Conservation (phyloP, 345 rosid genomes). For the Brassica carinata region DNA sequence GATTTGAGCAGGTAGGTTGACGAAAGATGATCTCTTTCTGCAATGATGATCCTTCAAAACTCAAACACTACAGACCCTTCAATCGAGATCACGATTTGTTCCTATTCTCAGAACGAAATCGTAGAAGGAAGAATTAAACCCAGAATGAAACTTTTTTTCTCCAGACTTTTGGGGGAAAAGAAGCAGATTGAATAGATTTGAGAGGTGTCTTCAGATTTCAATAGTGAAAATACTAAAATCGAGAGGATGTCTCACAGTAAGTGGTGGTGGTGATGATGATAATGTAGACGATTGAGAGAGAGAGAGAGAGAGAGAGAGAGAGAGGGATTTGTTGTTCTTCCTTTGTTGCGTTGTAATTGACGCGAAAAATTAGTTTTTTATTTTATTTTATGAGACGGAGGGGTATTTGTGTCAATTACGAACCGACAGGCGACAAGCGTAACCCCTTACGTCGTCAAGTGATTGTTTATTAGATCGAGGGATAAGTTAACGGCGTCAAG, state of each 20-base stretch:
- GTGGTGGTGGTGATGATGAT: slow-evolving; percentile 22
- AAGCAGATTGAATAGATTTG: not conserved
- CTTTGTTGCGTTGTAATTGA: slow-evolving; percentile 21
- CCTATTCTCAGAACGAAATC: slow-evolving; percentile 12
- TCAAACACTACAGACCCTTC: not conserved
- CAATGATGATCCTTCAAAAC: not conserved
- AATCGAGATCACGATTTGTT: not conserved
- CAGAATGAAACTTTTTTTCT: not conserved
- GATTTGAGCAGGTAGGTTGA: not conserved
- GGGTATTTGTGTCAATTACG: slow-evolving; percentile 31
- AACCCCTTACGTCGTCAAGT: slow-evolving; percentile 32
- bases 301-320: slow-evolving; percentile 5
- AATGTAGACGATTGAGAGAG: not conserved
- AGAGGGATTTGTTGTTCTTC: slow-evolving; percentile 4
- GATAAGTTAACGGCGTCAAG: slow-evolving; percentile 22
- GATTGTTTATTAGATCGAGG: not conserved
- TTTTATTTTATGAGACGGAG: not conserved
- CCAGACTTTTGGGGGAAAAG: slow-evolving; percentile 1
- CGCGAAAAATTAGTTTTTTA: not conserved
- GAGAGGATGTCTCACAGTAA: slow-evolving; percentile 18
- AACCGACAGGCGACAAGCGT: slow-evolving; percentile 26
- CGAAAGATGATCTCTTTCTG: not conserved
- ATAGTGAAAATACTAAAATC: not conserved
- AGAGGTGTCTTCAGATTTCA: slow-evolving; percentile 13
- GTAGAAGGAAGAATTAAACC: slow-evolving; percentile 1